These are phyloP conservation scores for Metarhizium album DNA, from an alignment of 2,329 filamentous ascomycete genomes.

Conservation along the genomic window DNA sequence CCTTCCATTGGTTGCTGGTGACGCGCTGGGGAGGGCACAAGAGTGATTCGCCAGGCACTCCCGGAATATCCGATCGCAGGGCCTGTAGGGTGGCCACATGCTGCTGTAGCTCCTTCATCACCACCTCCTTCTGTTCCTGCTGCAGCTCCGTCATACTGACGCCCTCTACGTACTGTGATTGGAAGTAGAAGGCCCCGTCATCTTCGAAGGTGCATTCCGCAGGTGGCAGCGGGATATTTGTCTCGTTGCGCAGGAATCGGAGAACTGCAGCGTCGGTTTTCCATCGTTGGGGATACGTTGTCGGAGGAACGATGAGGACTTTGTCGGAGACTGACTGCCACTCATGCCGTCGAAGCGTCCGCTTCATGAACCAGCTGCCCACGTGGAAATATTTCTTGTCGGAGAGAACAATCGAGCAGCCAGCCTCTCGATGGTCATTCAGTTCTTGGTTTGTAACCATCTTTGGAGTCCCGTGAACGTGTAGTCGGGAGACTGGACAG, in stretches of 20 bases:
- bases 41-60: slow-evolving; percentile 7
- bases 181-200: slow-evolving; percentile 7
- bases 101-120: slow-evolving; percentile 1
- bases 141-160: slow-evolving; percentile 3
- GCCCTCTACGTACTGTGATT: slow-evolving; percentile 1
- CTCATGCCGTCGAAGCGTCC: slow-evolving; percentile 5
- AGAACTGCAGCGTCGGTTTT: slow-evolving; percentile 7
- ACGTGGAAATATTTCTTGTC: slow-evolving; percentile 8
- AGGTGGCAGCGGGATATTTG: slow-evolving; percentile 7
- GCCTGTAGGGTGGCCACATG: background rate
- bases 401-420: slow-evolving; percentile 6
- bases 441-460: slow-evolving; percentile 8
- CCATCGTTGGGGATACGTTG: slow-evolving; percentile 7
- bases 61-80: slow-evolving; percentile 6
- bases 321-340: slow-evolving; percentile 3
- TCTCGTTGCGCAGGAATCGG: slow-evolving; percentile 4
- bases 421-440: slow-evolving; percentile 6
- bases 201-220: slow-evolving; percentile 6
- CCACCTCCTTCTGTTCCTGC: slow-evolving; percentile 3
- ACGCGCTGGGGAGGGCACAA: slow-evolving; percentile 8
- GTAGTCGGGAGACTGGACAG: background rate
- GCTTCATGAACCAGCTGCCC: slow-evolving; percentile 6
- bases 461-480: background rate
- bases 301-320: slow-evolving; percentile 1
- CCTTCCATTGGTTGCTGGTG: slow-evolving; percentile 4